These are phyloP conservation scores for Nematodospora anomalae DNA, from an alignment of 1,139 yeast species.

Conservation along the genomic window DNA sequence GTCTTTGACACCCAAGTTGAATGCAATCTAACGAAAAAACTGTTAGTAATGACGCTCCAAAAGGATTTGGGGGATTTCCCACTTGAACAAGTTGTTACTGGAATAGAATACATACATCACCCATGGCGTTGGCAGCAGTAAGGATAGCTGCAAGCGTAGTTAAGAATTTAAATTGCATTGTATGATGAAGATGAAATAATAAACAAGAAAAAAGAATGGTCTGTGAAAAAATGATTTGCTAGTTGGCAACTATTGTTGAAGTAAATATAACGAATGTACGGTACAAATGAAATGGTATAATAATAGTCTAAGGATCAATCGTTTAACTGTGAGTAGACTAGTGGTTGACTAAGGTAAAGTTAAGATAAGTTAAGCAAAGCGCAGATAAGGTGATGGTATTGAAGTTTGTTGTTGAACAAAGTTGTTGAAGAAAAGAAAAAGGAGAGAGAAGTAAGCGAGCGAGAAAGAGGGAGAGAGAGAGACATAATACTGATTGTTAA, in stretches of 20 bases:
- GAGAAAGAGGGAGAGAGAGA: neutral
- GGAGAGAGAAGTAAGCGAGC: neutral
- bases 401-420: neutral
- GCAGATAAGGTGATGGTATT: neutral
- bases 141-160: constrained; percentile 38
- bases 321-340: no score
- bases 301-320: no score
- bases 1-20: constrained; percentile 80
- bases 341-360: no score
- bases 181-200: neutral
- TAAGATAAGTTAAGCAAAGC: no score
- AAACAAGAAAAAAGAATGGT: neutral
- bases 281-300: no score
- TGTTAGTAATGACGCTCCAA: constrained; percentile 12
- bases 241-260: no score
- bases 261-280: no score
- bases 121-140: constrained; percentile 41
- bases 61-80: neutral
- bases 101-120: constrained; percentile 39
- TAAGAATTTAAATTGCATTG: constrained; percentile 43
- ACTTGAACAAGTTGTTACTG: neutral
- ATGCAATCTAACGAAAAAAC: constrained; percentile 51
- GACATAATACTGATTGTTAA: no score
- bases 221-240: no score
- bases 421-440: neutral